These are phyloP conservation scores for Cercophora sp. DNA, from an alignment of 495 filamentous ascomycete species.

Conservation along the genomic window DNA sequence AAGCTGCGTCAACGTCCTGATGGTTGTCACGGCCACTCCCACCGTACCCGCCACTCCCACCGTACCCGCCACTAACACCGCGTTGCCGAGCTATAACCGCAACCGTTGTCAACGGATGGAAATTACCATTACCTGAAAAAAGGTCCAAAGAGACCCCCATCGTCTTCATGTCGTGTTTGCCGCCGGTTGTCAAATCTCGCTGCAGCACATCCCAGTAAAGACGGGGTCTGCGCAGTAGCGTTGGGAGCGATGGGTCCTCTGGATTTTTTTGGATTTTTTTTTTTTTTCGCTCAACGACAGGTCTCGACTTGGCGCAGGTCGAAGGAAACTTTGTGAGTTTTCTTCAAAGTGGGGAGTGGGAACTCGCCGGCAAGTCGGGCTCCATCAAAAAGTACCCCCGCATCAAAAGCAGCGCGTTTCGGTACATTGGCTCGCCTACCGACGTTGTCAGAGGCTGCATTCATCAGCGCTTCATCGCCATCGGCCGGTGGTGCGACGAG, in stretches of 20 bases:
- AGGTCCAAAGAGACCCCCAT: not conserved
- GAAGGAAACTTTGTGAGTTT: not conserved
- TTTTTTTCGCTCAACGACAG: no score
- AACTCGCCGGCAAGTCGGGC: not conserved
- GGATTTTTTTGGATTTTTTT: no score
- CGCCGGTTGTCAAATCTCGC: no score
- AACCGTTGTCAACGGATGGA: constrained; percentile 6
- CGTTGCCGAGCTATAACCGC: not conserved
- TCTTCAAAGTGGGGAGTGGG: no score
- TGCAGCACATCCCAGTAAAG: no score
- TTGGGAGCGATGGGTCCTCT: no score
- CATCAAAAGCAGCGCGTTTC: not conserved
- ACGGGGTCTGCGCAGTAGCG: no score
- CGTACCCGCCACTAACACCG: no score
- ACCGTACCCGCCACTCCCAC: no score
- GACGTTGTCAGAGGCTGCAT: not conserved
- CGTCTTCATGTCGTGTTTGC: no score
- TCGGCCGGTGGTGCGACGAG: not conserved
- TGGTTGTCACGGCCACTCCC: not conserved
- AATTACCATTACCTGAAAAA: not conserved
- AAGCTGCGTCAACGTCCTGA: no score
- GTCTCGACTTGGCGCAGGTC: no score
- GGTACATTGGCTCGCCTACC: not conserved
- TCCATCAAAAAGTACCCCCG: not conserved
- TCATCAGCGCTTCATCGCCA: constrained; percentile 6